These are phyloP conservation scores for Vachellia collinsii DNA, from an alignment of 306 rosid species.

Conservation along the genomic window DNA sequence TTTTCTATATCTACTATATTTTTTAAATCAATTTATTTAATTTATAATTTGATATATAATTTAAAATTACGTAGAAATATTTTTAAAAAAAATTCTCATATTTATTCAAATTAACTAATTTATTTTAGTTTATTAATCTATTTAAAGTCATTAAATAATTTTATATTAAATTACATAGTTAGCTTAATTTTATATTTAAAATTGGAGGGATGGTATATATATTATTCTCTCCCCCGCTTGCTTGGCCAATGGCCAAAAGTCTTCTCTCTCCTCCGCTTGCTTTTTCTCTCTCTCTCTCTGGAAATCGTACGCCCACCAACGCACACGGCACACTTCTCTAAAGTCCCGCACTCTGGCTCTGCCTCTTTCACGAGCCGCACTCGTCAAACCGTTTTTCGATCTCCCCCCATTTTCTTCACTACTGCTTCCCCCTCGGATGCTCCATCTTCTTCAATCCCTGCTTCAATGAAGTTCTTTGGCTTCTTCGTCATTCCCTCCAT, in stretches of 20 bases:
- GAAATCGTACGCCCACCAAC: slow-evolving; percentile 45
- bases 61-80: too few relatives aligned
- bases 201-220: too few relatives aligned
- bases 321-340: slow-evolving; percentile 38
- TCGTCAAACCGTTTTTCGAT: slow-evolving; percentile 30
- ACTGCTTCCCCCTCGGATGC: neutral
- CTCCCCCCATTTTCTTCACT: neutral
- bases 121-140: too few relatives aligned
- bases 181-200: too few relatives aligned
- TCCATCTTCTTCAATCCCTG: slow-evolving; percentile 6
- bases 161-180: too few relatives aligned
- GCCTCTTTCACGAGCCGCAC: slow-evolving; percentile 9
- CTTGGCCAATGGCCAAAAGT: slow-evolving; percentile 36
- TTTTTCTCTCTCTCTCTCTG: slow-evolving; percentile 31
- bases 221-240: neutral
- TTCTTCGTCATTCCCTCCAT: slow-evolving; percentile 3
- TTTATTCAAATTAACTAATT: too few relatives aligned
- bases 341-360: slow-evolving; percentile 17
- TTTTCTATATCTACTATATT: too few relatives aligned
- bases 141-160: too few relatives aligned
- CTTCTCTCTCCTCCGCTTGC: neutral
- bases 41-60: too few relatives aligned
- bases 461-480: slow-evolving; percentile 37
- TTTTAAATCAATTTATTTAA: too few relatives aligned
- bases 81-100: too few relatives aligned